Percentiles rank a stretch among this genome's conserved stretches.
Conservation (phyloP, 441 rosid genomes). For the Eutrema salsugineum region DNA sequence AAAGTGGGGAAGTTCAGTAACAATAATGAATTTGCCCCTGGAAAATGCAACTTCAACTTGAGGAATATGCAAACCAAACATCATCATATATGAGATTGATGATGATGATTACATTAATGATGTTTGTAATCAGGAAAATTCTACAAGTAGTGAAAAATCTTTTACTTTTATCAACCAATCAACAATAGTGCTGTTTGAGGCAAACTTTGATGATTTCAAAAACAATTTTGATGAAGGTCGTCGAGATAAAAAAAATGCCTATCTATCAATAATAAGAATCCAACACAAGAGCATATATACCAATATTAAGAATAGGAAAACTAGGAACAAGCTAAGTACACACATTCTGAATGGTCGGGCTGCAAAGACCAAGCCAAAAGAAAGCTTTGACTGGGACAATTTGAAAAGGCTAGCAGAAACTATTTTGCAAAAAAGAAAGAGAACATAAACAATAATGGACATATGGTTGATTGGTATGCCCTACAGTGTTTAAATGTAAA, state of each 20-base stretch:
- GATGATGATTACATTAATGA: slow-evolving; percentile 42
- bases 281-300: slow-evolving; percentile 29
- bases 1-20: slow-evolving; percentile 34
- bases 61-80: slow-evolving; percentile 35
- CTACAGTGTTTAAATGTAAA: slow-evolving; percentile 44
- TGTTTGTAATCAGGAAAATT: slow-evolving; percentile 39
- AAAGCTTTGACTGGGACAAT: slow-evolving; percentile 54
- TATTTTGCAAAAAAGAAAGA: slow-evolving; percentile 36
- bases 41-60: slow-evolving; percentile 35
- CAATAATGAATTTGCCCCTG: slow-evolving; percentile 28
- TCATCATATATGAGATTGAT: slow-evolving; percentile 38
- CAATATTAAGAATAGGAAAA: background rate
- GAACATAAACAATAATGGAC: slow-evolving; percentile 43
- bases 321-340: slow-evolving; percentile 14
- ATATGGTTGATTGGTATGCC: slow-evolving; percentile 61
- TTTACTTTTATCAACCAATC: slow-evolving; percentile 29
- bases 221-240: slow-evolving; percentile 35
- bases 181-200: slow-evolving; percentile 22
- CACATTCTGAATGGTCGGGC: no score
- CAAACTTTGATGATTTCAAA: slow-evolving; percentile 18
- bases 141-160: slow-evolving; percentile 26
- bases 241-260: slow-evolving; percentile 27
- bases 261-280: slow-evolving; percentile 27
- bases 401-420: slow-evolving; percentile 39
- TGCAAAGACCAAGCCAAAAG: slow-evolving; percentile 40